Evolutionary conservation across 805 yeast genomes (phyloP).

Genomic region (Candida ulmi): DNA sequence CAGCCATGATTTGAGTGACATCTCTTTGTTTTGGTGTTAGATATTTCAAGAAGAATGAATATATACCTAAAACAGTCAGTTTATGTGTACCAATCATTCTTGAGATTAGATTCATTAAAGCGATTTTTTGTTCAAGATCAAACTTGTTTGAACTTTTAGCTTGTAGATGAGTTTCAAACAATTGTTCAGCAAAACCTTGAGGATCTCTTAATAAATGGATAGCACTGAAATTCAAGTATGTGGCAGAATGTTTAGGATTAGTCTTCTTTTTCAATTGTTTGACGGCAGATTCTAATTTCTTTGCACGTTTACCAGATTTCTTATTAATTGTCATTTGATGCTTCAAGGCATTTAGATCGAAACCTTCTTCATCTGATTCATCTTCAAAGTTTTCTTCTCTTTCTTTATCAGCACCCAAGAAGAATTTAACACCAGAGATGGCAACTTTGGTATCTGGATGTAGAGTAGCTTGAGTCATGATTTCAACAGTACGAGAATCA

Average conservation of each 20-base stretch:
- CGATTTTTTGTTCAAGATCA: constrained; percentile 82
- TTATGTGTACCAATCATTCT: constrained; percentile 93
- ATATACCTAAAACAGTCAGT: constrained; percentile 81
- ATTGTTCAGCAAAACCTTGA: constrained; percentile 90
- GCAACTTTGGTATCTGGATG: constrained; percentile 86
- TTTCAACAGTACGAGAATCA: constrained; percentile 93
- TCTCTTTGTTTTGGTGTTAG: constrained; percentile 91
- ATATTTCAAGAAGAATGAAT: constrained; percentile 83
- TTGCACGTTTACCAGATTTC: constrained; percentile 72
- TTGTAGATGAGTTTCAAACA: constrained; percentile 67
- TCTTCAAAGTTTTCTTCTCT: constrained; percentile 81
- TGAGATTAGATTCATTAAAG: constrained; percentile 81
- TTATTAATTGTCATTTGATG: constrained; percentile 84
- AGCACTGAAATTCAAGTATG: constrained; percentile 88
- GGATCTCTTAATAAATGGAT: constrained; percentile 93
- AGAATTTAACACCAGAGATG: constrained; percentile 83
- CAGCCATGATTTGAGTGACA: constrained; percentile 95
- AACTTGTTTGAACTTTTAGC: constrained; percentile 66
- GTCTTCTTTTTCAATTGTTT: constrained; percentile 63
- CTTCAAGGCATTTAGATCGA: constrained; percentile 66
- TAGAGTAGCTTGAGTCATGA: constrained; percentile 92
- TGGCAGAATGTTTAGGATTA: constrained; percentile 48
- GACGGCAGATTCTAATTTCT: constrained; percentile 71
- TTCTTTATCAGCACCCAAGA: constrained; percentile 92
- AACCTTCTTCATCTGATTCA: constrained; percentile 61